Evolutionary conservation across 2,329 filamentous ascomycete species (phyloP).

Genomic region (Incumbomyces delicatus): DNA sequence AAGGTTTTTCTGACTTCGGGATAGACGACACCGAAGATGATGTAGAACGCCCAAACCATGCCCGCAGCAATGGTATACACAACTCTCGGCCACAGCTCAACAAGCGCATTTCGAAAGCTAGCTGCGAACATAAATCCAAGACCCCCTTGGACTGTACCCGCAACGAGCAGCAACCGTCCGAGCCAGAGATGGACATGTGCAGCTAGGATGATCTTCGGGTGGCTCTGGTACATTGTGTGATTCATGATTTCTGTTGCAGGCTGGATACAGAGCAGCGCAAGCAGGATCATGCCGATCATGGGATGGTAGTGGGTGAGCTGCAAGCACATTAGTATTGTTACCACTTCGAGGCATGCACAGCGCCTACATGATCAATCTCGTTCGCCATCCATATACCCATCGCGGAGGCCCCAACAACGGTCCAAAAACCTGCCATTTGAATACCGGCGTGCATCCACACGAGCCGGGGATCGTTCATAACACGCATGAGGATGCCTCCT

Average conservation of each 20-base stretch:
- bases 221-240: conserved; percentile 35
- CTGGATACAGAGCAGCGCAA: conserved; percentile 22
- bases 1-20: conserved; percentile 7
- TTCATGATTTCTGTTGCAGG: conserved; percentile 22
- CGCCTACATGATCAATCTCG: neutral
- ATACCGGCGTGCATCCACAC: conserved; percentile 20
- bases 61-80: conserved; percentile 42
- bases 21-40: conserved; percentile 12
- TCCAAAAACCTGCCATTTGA: conserved; percentile 17
- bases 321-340: neutral
- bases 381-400: conserved; percentile 22
- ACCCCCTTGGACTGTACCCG: conserved; percentile 48
- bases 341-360: conserved; percentile 30
- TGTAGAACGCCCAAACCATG: conserved; percentile 26
- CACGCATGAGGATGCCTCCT: conserved; percentile 21
- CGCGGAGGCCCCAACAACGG: conserved; percentile 21
- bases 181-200: conserved; percentile 42
- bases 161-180: conserved; percentile 39
- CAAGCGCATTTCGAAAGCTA: conserved; percentile 25
- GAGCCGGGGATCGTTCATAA: conserved; percentile 14
- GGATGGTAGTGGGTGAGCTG: conserved; percentile 25
- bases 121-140: conserved; percentile 42
- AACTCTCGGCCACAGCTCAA: conserved; percentile 26
- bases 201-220: conserved; percentile 22
- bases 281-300: conserved; percentile 22